Evolutionary conservation across 2,329 filamentous ascomycete species (phyloP), one percentile per base, ranked within the genome.

Genomic region (Myriosclerotinia duriaeana): DNA sequence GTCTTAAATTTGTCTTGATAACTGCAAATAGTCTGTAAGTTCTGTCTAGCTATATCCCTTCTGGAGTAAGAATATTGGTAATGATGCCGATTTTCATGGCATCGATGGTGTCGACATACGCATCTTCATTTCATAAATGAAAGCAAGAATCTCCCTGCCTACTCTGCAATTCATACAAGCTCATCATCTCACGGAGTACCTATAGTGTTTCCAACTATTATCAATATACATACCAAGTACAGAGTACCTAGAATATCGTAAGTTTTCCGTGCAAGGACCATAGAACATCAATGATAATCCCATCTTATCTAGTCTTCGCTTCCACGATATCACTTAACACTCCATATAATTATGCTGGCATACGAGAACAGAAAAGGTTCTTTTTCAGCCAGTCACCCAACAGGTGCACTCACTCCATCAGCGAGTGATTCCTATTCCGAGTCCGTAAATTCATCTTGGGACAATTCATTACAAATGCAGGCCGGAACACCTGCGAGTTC

Each of bases 21-120:
- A 36, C 68, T 64, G 52, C 64, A 44, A 62, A 65, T 68, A 63
- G 64, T 66, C 59, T 65, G 72, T 73, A 68, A 73, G 72, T 66
- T 66, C 17, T 69, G 66, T 69, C 67, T 69, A 68, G 56, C 62
- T 42, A 69, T 60, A 53, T 65, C 54, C 66, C 66, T 67, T 68
- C 63, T 67, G 53, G 50, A 38, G 46, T 53, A 50, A n/a, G 30
- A 50, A 58, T 69, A 65, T 65, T 66, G 62, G 66, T 59, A 50
- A 59, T 64, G 56, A 44, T 66, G 63, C 63, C 67, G 60, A 42
- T 52, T 65, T 68, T 52, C 63, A 40, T 40, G 38, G 61, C 64
- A 38, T 40, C 65, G 12, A 38, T 55, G 52, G 50, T 44, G 7
- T 54, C 54, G 36, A 38, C 17, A 34, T 60, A 52, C 42, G 48